Percentiles rank a stretch among this genome's conserved stretches.
phyloP scores from a whole-genome alignment of 306 rosid genomes.

The Begonia fuchsioides region DNA sequence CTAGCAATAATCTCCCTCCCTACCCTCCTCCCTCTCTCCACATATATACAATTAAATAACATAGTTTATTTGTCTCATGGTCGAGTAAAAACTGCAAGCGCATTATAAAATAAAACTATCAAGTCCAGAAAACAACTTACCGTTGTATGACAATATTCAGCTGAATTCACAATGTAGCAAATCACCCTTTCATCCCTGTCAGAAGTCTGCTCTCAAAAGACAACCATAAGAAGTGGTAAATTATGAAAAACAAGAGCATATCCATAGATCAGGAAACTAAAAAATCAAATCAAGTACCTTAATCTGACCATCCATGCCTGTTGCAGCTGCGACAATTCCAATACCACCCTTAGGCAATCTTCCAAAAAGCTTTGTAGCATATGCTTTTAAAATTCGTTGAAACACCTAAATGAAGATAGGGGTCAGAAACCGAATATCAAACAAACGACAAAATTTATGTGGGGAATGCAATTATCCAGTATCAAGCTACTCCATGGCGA shows the following conservation, averaged over 20 bases:
- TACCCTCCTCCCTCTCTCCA: too few species aligned
- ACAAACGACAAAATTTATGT: too few species aligned
- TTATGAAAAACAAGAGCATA: conserved; percentile 10
- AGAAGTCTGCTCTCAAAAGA: conserved; percentile 58
- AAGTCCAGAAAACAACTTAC: conserved; percentile 24
- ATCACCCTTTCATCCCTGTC: conserved; percentile 96
- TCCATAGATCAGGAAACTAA: conserved; percentile 10
- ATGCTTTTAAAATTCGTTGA: conserved; percentile 87
- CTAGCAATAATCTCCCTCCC: too few species aligned
- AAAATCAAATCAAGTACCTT: conserved; percentile 35
- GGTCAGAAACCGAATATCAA: too few species aligned
- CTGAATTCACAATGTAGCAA: conserved; percentile 91
- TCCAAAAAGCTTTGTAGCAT: conserved; percentile 75
- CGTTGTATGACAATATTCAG: conserved; percentile 91
- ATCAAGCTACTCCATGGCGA: too few species aligned
- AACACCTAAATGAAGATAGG: conserved; percentile 47
- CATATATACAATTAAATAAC: too few species aligned
- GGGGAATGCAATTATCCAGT: too few species aligned
- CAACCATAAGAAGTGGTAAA: conserved; percentile 1
- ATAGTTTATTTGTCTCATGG: too few species aligned
- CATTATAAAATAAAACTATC: background rate
- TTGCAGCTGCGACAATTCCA: conserved; percentile 98
- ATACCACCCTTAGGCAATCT: conserved; percentile 97
- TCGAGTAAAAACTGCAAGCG: background rate
- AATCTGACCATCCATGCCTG: conserved; percentile 99